Evolutionary conservation across 495 filamentous ascomycete genomes (phyloP).

Genomic region (Talaromyces borbonicus): DNA sequence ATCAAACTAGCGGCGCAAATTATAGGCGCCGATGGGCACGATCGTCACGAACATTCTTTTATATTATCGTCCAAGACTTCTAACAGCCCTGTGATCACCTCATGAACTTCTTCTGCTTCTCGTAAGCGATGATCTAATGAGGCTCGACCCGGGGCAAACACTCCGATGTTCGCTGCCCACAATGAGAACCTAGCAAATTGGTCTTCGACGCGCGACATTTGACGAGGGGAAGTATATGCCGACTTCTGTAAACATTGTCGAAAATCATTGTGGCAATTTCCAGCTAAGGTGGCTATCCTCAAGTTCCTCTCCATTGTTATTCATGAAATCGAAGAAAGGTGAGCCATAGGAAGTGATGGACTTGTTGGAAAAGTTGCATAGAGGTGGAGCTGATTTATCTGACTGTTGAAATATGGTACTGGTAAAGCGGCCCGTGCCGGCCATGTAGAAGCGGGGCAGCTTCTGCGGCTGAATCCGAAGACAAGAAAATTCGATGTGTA

Average conservation of each 20-base stretch:
- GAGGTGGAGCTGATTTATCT: too few species aligned
- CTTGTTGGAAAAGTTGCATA: too few species aligned
- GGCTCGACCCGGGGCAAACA: not conserved
- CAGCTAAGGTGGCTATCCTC: not conserved
- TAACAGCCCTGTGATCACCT: not conserved
- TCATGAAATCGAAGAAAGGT: too few species aligned
- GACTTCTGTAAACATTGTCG: not conserved
- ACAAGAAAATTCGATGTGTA: too few species aligned
- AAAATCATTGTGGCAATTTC: not conserved
- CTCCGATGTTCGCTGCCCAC: not conserved
- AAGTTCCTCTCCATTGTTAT: not conserved
- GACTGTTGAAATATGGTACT: too few species aligned
- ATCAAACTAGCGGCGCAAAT: too few species aligned
- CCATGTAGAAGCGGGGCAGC: not conserved
- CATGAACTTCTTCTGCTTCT: not conserved
- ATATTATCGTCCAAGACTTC: not conserved
- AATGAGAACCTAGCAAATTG: not conserved
- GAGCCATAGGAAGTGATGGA: too few species aligned
- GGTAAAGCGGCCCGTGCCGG: not conserved
- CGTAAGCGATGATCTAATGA: not conserved
- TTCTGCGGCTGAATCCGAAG: not conserved
- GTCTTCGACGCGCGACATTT: constrained; percentile 1
- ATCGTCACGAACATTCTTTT: not conserved
- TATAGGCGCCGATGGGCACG: too few species aligned
- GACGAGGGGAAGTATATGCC: not conserved